These are phyloP conservation scores for Dactylellina sp. DNA, from an alignment of 2,329 filamentous ascomycete genomes.

Conservation along the genomic window DNA sequence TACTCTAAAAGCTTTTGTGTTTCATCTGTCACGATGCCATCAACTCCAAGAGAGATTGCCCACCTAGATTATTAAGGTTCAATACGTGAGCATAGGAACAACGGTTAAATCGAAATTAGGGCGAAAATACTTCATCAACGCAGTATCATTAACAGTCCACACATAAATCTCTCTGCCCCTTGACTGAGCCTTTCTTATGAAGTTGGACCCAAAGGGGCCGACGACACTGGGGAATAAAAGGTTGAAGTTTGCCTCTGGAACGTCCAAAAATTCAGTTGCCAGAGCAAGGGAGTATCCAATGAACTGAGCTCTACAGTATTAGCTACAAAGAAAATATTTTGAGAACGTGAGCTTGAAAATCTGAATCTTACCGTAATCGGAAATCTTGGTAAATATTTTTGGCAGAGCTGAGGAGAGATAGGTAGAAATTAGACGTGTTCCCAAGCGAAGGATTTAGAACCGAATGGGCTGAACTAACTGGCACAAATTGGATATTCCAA, in stretches of 20 bases:
- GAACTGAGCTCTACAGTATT: constrained; percentile 59
- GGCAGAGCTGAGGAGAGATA: constrained; percentile 54
- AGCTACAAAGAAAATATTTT: neutral
- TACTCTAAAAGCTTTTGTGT: constrained; percentile 67
- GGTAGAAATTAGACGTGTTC: neutral
- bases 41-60: constrained; percentile 66
- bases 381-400: constrained; percentile 59
- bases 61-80: constrained; percentile 4
- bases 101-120: neutral
- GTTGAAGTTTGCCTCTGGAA: constrained; percentile 80
- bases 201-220: constrained; percentile 74
- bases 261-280: constrained; percentile 76
- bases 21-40: constrained; percentile 89
- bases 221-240: constrained; percentile 77
- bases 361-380: constrained; percentile 57
- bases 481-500: constrained; percentile 74
- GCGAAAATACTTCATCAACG: constrained; percentile 78
- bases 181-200: constrained; percentile 73
- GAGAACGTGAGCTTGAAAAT: neutral
- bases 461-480: constrained; percentile 56
- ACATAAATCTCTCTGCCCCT: constrained; percentile 74
- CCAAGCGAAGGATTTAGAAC: neutral
- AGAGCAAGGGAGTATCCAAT: constrained; percentile 68
- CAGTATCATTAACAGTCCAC: constrained; percentile 87
- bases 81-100: neutral